Conservation (phyloP, 2,329 filamentous ascomycete species). For the Colletotrichum eleusines region DNA sequence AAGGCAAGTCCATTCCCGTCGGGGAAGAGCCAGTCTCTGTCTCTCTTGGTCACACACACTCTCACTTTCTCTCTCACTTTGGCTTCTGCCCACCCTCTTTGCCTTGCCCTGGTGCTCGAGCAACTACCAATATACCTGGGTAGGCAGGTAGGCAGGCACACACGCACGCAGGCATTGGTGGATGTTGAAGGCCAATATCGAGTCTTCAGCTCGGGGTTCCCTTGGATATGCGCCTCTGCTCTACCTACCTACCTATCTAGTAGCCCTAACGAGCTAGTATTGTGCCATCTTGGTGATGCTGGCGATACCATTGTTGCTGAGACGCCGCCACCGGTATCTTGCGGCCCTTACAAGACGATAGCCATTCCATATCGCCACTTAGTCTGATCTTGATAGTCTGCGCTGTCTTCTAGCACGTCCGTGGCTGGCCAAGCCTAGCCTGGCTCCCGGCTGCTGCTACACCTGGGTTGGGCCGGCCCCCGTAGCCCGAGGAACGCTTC, state of each 20-base stretch:
- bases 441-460: background rate
- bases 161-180: background rate
- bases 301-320: background rate
- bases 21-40: slow-evolving; percentile 26
- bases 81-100: slow-evolving; percentile 6
- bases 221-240: background rate
- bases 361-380: background rate
- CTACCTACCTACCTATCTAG: background rate
- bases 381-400: background rate
- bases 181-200: too few relatives aligned
- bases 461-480: slow-evolving; percentile 5
- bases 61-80: background rate
- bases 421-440: slow-evolving; percentile 19
- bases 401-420: background rate
- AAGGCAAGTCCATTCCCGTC: slow-evolving; percentile 29
- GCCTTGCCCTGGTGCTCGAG: background rate
- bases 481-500: slow-evolving; percentile 18
- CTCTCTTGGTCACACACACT: background rate
- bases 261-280: background rate
- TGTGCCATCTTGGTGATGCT: background rate
- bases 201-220: too few relatives aligned
- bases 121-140: background rate
- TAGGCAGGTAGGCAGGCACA: background rate
- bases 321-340: background rate
- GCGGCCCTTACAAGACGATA: background rate